A percentile compares a stretch with the other conserved stretches of the same genome.
Conservation (phyloP, 1,284 basidiomycete species). For the Pseudozyma sp. region DNA sequence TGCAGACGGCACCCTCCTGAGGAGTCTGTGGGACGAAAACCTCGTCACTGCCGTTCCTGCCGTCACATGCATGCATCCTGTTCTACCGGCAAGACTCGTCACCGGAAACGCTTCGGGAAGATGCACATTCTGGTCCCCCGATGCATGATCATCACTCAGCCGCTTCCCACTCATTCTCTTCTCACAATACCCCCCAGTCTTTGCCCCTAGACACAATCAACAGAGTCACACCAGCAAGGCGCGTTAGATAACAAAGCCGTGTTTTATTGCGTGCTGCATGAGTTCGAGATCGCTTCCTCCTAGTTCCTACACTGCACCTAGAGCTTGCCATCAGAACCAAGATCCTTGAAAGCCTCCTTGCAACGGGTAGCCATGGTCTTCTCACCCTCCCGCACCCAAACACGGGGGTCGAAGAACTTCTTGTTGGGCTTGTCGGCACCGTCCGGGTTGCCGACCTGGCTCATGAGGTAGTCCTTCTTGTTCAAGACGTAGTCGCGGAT, state of each 20-base stretch:
- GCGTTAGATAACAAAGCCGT: too few relatives aligned
- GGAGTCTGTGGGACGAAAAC: constrained; percentile 61
- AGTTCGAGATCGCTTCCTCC: too few relatives aligned
- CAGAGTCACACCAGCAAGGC: too few relatives aligned
- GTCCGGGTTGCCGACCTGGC: constrained; percentile 68
- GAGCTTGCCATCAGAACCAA: constrained; percentile 73
- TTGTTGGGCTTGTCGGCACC: constrained; percentile 68
- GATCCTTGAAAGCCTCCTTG: constrained; percentile 89
- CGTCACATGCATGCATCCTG: constrained; percentile 63
- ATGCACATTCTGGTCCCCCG: constrained; percentile 56
- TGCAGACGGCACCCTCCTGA: constrained; percentile 52
- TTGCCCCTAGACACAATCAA: too few relatives aligned
- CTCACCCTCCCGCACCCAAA: constrained; percentile 98
- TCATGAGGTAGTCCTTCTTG: constrained; percentile 68
- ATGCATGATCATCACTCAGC: constrained; percentile 4
- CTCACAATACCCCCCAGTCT: constrained; percentile 4
- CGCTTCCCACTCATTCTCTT: background rate
- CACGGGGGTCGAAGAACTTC: constrained; percentile 74
- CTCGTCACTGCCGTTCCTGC: constrained; percentile 65
- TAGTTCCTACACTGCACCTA: constrained; percentile 17
- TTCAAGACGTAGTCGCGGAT: constrained; percentile 72
- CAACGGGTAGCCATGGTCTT: constrained; percentile 90
- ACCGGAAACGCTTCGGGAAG: constrained; percentile 62
- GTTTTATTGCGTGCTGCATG: too few relatives aligned
- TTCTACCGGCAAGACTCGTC: constrained; percentile 46